phyloP scores from a whole-genome alignment of 352 stramenopile species.

The Phytopythium sindhum region DNA sequence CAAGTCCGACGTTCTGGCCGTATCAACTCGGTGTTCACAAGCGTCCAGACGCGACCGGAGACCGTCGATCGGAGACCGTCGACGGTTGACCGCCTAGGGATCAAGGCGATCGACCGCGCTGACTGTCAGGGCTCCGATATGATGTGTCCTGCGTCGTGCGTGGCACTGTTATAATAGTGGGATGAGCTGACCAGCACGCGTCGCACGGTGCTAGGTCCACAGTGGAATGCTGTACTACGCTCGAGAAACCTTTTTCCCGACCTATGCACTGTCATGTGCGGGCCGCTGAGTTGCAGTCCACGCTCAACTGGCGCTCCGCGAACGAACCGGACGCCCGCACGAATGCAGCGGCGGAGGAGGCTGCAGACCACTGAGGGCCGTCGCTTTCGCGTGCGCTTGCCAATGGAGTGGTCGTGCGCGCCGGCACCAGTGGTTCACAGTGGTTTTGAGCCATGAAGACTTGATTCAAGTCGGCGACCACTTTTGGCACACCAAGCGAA shows the following conservation, averaged over 20 bases:
- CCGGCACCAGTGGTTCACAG: no score
- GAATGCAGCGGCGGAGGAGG: neutral
- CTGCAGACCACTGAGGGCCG: no score
- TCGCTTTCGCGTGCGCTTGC: neutral
- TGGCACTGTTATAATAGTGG: neutral
- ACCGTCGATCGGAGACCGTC: neutral
- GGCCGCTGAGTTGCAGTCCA: constrained; percentile 1
- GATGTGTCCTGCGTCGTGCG: neutral
- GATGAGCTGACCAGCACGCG: neutral
- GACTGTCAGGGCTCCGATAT: neutral
- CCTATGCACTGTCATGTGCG: neutral
- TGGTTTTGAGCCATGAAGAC: no score
- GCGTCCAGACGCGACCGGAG: neutral
- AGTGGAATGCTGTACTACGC: no score
- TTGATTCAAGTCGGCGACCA: no score
- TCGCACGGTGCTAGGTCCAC: neutral
- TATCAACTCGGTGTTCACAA: neutral
- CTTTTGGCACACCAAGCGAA: no score
- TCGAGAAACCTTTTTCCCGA: no score
- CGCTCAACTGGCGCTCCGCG: neutral
- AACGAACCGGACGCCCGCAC: neutral
- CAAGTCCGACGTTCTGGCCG: neutral
- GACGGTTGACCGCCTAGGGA: no score
- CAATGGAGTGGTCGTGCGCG: no score
- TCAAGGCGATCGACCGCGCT: no score